phyloP scores from a whole-genome alignment of 106 monocot species.

The Chionographis japonica region DNA sequence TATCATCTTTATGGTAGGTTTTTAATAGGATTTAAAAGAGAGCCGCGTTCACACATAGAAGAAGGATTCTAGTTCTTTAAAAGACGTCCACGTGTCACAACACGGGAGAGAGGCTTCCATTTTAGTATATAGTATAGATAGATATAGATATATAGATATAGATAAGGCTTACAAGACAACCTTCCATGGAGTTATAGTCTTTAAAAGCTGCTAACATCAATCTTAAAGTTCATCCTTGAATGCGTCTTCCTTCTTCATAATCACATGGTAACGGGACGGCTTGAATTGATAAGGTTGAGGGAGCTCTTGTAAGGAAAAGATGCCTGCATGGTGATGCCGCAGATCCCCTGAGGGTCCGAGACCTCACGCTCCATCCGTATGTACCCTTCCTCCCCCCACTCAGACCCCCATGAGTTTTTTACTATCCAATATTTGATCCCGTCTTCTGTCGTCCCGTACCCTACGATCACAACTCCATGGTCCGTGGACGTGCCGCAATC shows the following conservation, averaged over 20 bases:
- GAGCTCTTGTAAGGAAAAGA: conserved; percentile 46
- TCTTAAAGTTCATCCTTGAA: conserved; percentile 31
- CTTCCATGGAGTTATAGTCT: too few species aligned
- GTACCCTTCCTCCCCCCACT: conserved; percentile 65
- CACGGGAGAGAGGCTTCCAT: too few species aligned
- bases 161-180: too few species aligned
- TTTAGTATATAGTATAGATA: too few species aligned
- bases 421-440: conserved; percentile 63
- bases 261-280: neutral
- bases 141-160: too few species aligned
- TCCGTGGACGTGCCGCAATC: conserved; percentile 46
- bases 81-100: too few species aligned
- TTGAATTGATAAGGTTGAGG: neutral
- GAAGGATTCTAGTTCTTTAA: too few species aligned
- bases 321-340: conserved; percentile 52
- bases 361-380: conserved; percentile 33
- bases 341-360: conserved; percentile 10
- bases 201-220: too few species aligned
- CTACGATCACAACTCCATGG: conserved; percentile 44
- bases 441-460: conserved; percentile 28
- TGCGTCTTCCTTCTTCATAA: neutral
- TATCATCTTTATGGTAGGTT: too few species aligned
- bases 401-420: conserved; percentile 62
- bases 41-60: too few species aligned
- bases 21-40: too few species aligned